Evolutionary conservation across 371 early-diverging fungal genomes (phyloP).

Genomic region (Lichtheimia hyalospora): DNA sequence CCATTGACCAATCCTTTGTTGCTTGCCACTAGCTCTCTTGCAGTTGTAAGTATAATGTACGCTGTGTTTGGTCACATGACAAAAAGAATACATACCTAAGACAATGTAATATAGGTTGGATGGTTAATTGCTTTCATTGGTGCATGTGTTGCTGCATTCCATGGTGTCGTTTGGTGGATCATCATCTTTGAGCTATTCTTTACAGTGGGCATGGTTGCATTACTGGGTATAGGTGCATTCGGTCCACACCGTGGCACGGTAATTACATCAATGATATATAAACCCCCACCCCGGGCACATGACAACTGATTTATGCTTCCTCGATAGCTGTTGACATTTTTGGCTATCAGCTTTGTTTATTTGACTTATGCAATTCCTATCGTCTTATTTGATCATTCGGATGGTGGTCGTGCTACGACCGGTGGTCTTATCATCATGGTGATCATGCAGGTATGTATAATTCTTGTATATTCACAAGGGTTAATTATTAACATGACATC

Average conservation of each 20-base stretch:
- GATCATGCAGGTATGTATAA: slow-evolving; percentile 45
- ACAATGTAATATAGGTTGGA: slow-evolving; percentile 52
- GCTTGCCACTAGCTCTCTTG: slow-evolving; percentile 18
- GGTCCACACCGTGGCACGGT: slow-evolving; percentile 27
- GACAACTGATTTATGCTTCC: neutral
- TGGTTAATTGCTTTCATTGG: slow-evolving; percentile 71
- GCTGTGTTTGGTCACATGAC: neutral
- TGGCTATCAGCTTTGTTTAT: slow-evolving; percentile 55
- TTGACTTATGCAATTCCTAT: slow-evolving; percentile 41
- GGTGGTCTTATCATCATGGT: slow-evolving; percentile 64
- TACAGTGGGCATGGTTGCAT: slow-evolving; percentile 38
- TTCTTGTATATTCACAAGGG: slow-evolving; percentile 2
- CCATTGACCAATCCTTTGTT: slow-evolving; percentile 21
- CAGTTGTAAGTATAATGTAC: slow-evolving; percentile 15
- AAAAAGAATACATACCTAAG: too few relatives aligned
- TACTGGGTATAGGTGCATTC: slow-evolving; percentile 25
- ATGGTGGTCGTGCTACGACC: slow-evolving; percentile 40
- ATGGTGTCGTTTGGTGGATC: slow-evolving; percentile 56
- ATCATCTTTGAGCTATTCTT: slow-evolving; percentile 59
- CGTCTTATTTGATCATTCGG: neutral
- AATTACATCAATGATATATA: neutral
- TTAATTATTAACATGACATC: slow-evolving; percentile 1
- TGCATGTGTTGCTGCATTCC: slow-evolving; percentile 48
- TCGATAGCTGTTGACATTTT: slow-evolving; percentile 53
- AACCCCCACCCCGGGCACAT: too few relatives aligned